A percentile compares a stretch with the other conserved stretches of the same genome.
phyloP scores from a whole-genome alignment of 306 rosid species.

The Delonix regia region DNA sequence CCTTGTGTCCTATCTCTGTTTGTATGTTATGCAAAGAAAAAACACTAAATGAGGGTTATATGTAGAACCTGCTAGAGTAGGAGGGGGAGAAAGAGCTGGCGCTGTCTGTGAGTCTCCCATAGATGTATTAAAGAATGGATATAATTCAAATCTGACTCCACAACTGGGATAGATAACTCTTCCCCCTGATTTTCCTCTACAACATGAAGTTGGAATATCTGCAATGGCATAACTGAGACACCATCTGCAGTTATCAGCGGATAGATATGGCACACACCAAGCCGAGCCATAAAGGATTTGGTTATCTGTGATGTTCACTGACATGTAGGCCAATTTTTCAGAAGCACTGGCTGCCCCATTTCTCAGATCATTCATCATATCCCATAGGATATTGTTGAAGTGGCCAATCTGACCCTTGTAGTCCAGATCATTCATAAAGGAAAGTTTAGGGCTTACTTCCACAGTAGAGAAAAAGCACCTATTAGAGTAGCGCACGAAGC shows the following conservation, averaged over 20 bases:
- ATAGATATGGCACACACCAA: conserved; percentile 32
- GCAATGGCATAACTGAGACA: conserved; percentile 41
- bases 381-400: conserved; percentile 33
- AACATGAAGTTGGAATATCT: conserved; percentile 28
- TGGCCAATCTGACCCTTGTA: conserved; percentile 29
- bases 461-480: conserved; percentile 22
- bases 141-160: conserved; percentile 32
- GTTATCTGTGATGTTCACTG: conserved; percentile 12
- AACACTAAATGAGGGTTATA: background rate
- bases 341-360: conserved; percentile 13
- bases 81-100: conserved; percentile 4
- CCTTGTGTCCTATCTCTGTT: background rate
- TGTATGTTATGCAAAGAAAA: background rate
- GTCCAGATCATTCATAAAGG: conserved; percentile 17
- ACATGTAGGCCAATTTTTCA: background rate
- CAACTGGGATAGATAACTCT: conserved; percentile 32
- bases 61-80: conserved; percentile 33
- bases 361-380: conserved; percentile 37
- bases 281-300: conserved; percentile 25
- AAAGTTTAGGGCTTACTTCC: conserved; percentile 27
- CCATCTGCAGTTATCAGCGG: conserved; percentile 38
- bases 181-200: conserved; percentile 42
- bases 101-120: background rate
- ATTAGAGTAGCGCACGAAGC: conserved; percentile 38
- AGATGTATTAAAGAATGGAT: background rate